Conservation (phyloP, 805 yeast species). For the Candida insectorum region DNA sequence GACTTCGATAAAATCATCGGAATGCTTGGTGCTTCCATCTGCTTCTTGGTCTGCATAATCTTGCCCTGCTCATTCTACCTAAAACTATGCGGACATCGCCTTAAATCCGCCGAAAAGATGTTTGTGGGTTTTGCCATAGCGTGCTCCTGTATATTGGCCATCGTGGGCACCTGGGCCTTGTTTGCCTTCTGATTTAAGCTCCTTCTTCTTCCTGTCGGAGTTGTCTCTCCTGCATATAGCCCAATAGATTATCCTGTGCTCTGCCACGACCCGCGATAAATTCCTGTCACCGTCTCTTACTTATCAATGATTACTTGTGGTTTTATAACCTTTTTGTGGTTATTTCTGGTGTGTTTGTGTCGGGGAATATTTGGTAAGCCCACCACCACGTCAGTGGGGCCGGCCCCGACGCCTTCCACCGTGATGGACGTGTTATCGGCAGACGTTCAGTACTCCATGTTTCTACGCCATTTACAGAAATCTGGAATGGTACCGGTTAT, state of each 20-base stretch:
- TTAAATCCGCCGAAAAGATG: slow-evolving; percentile 36
- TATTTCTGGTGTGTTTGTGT: too few relatives aligned
- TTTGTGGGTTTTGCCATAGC: slow-evolving; percentile 43
- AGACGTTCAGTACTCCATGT: slow-evolving; percentile 63
- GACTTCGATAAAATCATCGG: slow-evolving; percentile 82
- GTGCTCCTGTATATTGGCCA: slow-evolving; percentile 46
- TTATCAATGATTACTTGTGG: too few relatives aligned
- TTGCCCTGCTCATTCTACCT: slow-evolving; percentile 74
- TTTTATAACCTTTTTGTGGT: too few relatives aligned
- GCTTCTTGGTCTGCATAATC: slow-evolving; percentile 75
- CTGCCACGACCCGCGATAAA: too few relatives aligned
- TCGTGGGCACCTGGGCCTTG: slow-evolving; percentile 59
- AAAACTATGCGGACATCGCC: slow-evolving; percentile 45
- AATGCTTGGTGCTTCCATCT: slow-evolving; percentile 74
- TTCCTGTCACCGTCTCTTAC: too few relatives aligned
- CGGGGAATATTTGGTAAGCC: slow-evolving; percentile 3
- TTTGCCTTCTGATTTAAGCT: slow-evolving; percentile 9
- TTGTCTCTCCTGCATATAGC: too few relatives aligned
- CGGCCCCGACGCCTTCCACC: slow-evolving; percentile 32
- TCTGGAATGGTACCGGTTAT: slow-evolving; percentile 60
- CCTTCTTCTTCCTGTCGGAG: too few relatives aligned
- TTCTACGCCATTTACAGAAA: slow-evolving; percentile 58
- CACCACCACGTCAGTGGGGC: slow-evolving; percentile 2
- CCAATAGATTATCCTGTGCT: too few relatives aligned
- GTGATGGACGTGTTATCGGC: slow-evolving; percentile 69